phyloP scores from a whole-genome alignment of 1,284 basidiomycete species.

The Mycena citricolor region DNA sequence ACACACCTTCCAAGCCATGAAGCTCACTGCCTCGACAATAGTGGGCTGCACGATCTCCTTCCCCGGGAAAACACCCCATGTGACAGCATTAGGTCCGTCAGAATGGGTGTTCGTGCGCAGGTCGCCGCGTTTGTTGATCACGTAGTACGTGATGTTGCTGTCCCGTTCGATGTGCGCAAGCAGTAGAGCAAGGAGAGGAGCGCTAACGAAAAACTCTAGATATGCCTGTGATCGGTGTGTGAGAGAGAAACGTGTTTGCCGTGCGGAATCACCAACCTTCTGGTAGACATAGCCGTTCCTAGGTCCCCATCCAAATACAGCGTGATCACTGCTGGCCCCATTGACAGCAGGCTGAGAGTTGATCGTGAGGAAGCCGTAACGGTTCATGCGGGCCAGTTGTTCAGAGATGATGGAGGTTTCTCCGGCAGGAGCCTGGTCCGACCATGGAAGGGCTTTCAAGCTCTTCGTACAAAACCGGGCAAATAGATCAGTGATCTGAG shows the following conservation, averaged over 20 bases:
- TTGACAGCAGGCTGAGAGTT: conserved; percentile 98
- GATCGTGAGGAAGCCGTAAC: conserved; percentile 92
- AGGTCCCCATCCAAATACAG: conserved; percentile 92
- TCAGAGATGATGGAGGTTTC: conserved; percentile 86
- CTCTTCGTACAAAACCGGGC: conserved; percentile 74
- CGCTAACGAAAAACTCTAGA: conserved; percentile 92
- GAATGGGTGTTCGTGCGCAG: conserved; percentile 90
- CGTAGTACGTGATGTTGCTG: conserved; percentile 93
- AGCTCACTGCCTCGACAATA: conserved; percentile 95
- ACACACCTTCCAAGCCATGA: conserved; percentile 94
- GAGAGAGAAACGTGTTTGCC: too few species aligned
- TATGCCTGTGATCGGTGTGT: conserved; percentile 68
- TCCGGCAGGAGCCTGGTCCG: conserved; percentile 81
- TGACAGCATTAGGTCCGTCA: conserved; percentile 96
- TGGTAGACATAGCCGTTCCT: conserved; percentile 95
- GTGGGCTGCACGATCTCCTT: conserved; percentile 99
- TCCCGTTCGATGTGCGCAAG: conserved; percentile 88
- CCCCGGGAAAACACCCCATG: conserved; percentile 98
- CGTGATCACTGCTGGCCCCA: conserved; percentile 85
- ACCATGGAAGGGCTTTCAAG: conserved; percentile 88
- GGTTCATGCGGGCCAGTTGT: conserved; percentile 84
- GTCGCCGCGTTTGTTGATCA: conserved; percentile 91
- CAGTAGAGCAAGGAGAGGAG: conserved; percentile 71
- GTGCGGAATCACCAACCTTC: conserved; percentile 60
- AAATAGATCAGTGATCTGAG: conserved; percentile 77